Percentiles rank a stretch among this genome's conserved stretches.
Evolutionary conservation across 129 eudicot genomes (phyloP).

Genomic region (Gnaphalium uliginosum): DNA sequence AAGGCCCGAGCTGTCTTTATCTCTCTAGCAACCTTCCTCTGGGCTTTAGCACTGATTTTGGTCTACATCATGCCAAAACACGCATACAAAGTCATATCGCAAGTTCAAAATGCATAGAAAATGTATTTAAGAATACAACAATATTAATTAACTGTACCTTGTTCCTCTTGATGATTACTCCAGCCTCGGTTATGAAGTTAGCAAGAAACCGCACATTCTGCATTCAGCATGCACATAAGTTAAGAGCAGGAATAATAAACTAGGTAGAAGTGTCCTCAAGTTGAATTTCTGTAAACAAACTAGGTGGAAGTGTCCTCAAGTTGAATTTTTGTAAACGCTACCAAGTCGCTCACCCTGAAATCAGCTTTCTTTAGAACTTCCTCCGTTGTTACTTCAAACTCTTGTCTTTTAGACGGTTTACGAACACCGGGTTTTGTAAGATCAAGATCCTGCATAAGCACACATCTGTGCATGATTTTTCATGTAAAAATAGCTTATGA

Average conservation of each 20-base stretch:
- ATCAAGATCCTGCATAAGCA: slow-evolving; percentile 74
- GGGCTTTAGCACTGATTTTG: slow-evolving; percentile 86
- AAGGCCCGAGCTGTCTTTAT: slow-evolving; percentile 67
- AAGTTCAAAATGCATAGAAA: slow-evolving; percentile 3
- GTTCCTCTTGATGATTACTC: slow-evolving; percentile 81
- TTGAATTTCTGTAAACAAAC: neutral
- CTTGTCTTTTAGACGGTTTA: slow-evolving; percentile 46
- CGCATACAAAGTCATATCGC: neutral
- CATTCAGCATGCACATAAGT: neutral
- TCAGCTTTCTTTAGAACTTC: slow-evolving; percentile 82
- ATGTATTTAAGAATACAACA: neutral
- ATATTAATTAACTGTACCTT: slow-evolving; percentile 46
- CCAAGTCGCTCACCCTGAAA: slow-evolving; percentile 70
- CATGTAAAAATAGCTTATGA: neutral
- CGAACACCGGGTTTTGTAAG: slow-evolving; percentile 68
- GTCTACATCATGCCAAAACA: slow-evolving; percentile 42
- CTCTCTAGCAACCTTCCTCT: slow-evolving; percentile 86
- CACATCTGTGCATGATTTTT: neutral
- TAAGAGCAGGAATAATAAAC: neutral
- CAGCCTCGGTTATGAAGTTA: slow-evolving; percentile 87
- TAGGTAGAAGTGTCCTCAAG: neutral
- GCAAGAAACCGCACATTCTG: slow-evolving; percentile 94
- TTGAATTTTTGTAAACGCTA: neutral
- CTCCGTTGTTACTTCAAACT: slow-evolving; percentile 71
- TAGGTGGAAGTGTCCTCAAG: neutral